A percentile compares a stretch with the other conserved stretches of the same genome.
phyloP scores from a whole-genome alignment of 176 grass and related monocot species.

The maize (Zea mays) region Zm-B73-REFERENCE-NAM-5.0 NC_050100.1:9216501-9217000 shows the following conservation, averaged over 20 bases:
- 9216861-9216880: slow-evolving; percentile 55
- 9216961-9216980: neutral
- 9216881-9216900: slow-evolving; percentile 49
- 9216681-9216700: slow-evolving; percentile 43
- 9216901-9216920: slow-evolving; percentile 49
- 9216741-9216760: slow-evolving; percentile 53
- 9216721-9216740: slow-evolving; percentile 56
- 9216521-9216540: slow-evolving; percentile 66
- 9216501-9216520: slow-evolving; percentile 77
- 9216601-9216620: slow-evolving; percentile 51
- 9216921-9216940: slow-evolving; percentile 28
- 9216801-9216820: slow-evolving; percentile 64
- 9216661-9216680: slow-evolving; percentile 54
- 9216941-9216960: slow-evolving; percentile 3
- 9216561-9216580: slow-evolving; percentile 66
- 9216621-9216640: slow-evolving; percentile 72
- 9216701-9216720: slow-evolving; percentile 58
- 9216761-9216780: slow-evolving; percentile 45
- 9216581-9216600: slow-evolving; percentile 70
- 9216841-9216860: slow-evolving; percentile 52
- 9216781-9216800: slow-evolving; percentile 71
- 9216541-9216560: slow-evolving; percentile 78
- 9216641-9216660: slow-evolving; percentile 64
- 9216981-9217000: too few relatives aligned
- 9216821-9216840: slow-evolving; percentile 28